Base-by-base conservation (phyloP, 371 early-diverging fungal genomes). In the Rhizopus arrhizus region DNA sequence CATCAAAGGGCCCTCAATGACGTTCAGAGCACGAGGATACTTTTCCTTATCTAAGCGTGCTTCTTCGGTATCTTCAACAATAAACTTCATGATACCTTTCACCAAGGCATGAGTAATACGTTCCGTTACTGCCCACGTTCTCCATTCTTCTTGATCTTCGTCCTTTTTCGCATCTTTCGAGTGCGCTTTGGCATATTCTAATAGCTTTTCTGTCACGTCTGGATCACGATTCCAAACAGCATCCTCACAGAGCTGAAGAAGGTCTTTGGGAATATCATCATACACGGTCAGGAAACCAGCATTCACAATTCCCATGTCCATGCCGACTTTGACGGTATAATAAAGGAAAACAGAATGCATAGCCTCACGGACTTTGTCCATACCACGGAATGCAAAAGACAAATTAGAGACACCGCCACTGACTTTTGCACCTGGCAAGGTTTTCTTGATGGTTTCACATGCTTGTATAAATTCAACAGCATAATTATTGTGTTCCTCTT, bases 271-370 rank as follows among this genome's bases (percentile, higher is more conserved):
- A 48, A 96, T 93, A 53, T 95, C 95, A 67, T 94, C 94, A 63
- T 96, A 95, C 54, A 94, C 93, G 29, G 95, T 91, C 78, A 95
- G 80, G 82, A 90, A 90, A 62, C 95, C 96, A 10, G 95, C 92
- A 72, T 95, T 95, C 64, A 96, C 96, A 59, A 96, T 96, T 65
- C 95, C 96, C 96, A 96, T 95, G 72, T 94, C 95, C 91, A 96
- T 90, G 15, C 95, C 95, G 13, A 83, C 93, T 70, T 90, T 83
- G 69, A 93, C 92, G 15, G 95, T 85, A 65, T 96, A 95, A 75
- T 89, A 96, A 69, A 95, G 73, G 69, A 96, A 96, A 12, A 96
- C 96, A 56, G 89, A 87, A 80, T 96, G 95, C 95, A 96, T 95
- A 8, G 95, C 95, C 77, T 93, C 89, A 72, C 96, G 90, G 35